Conservation (phyloP, 805 yeast species). For the Sugiyamaella lignohabitans region DNA sequence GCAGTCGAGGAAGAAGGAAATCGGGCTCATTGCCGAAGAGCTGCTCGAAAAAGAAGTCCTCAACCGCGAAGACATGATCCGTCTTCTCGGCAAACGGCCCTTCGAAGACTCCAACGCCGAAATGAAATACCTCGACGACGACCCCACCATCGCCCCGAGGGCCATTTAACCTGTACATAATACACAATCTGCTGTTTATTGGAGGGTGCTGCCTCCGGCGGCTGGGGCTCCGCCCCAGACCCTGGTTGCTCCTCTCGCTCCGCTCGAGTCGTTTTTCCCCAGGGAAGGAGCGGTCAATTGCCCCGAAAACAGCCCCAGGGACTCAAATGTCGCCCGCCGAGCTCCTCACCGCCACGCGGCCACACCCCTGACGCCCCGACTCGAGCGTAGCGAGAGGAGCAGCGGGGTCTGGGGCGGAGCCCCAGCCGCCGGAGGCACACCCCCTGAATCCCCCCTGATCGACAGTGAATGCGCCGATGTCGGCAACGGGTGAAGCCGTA, state of each 20-base stretch:
- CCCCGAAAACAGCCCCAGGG: too few relatives aligned
- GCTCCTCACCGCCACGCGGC: not conserved
- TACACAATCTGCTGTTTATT: not conserved
- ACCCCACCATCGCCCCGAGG: not conserved
- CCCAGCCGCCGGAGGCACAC: too few relatives aligned
- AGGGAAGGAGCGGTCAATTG: too few relatives aligned
- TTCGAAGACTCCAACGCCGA: conserved; percentile 89
- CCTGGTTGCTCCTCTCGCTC: not conserved
- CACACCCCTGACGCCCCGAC: not conserved
- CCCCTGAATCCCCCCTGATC: too few relatives aligned
- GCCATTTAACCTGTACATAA: not conserved
- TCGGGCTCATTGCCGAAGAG: conserved; percentile 82
- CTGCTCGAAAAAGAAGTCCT: conserved; percentile 80
- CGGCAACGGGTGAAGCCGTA: too few relatives aligned
- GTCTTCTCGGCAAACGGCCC: conserved; percentile 83
- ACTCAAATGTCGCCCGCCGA: too few relatives aligned
- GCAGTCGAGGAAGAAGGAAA: conserved; percentile 62
- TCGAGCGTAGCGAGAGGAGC: not conserved
- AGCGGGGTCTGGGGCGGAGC: not conserved
- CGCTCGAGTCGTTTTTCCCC: too few relatives aligned
- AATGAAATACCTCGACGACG: conserved; percentile 51
- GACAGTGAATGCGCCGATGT: too few relatives aligned
- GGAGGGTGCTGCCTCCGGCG: not conserved
- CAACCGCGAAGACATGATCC: conserved; percentile 89
- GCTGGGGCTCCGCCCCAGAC: not conserved